Evolutionary conservation across 352 stramenopile species (phyloP).

Genomic region (Globisporangium nunn): DNA sequence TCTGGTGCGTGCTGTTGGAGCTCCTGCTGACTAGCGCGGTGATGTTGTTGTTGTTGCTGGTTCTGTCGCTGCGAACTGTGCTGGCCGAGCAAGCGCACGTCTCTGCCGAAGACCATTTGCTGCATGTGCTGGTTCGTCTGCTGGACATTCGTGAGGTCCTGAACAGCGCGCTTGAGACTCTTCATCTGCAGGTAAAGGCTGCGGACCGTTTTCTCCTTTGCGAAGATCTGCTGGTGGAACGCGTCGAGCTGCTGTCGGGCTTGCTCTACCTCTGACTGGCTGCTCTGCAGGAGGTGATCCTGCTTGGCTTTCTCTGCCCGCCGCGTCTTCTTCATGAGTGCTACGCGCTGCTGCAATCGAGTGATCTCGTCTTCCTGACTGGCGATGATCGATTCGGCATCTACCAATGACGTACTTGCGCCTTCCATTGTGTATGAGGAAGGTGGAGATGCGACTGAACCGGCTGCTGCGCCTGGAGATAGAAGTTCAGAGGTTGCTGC

Average conservation of each 20-base stretch:
- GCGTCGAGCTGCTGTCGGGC: slow-evolving; percentile 32
- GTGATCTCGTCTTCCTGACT: slow-evolving; percentile 64
- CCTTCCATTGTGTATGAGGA: neutral
- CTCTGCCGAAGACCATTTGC: slow-evolving; percentile 23
- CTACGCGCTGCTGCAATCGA: slow-evolving; percentile 48
- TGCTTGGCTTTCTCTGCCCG: slow-evolving; percentile 44
- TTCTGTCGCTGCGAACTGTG: slow-evolving; percentile 4
- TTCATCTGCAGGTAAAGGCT: slow-evolving; percentile 68
- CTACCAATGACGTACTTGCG: slow-evolving; percentile 8
- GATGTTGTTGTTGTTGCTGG: slow-evolving; percentile 4
- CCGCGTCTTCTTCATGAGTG: slow-evolving; percentile 54
- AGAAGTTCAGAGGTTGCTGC: neutral
- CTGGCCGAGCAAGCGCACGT: slow-evolving; percentile 24
- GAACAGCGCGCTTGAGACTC: slow-evolving; percentile 58
- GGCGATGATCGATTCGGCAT: slow-evolving; percentile 38
- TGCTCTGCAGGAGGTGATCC: slow-evolving; percentile 30
- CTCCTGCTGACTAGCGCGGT: neutral
- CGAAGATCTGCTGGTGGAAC: slow-evolving; percentile 39
- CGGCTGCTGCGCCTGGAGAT: slow-evolving; percentile 6
- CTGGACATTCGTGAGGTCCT: slow-evolving; percentile 37
- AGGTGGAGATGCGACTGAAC: slow-evolving; percentile 1
- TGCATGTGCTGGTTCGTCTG: slow-evolving; percentile 58
- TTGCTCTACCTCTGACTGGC: slow-evolving; percentile 42
- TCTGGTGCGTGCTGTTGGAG: neutral
- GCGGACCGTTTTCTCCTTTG: slow-evolving; percentile 55